Percentiles rank a stretch among this genome's conserved stretches.
phyloP scores from a whole-genome alignment of 345 rosid genomes.

The Euclidium syriacum region DNA sequence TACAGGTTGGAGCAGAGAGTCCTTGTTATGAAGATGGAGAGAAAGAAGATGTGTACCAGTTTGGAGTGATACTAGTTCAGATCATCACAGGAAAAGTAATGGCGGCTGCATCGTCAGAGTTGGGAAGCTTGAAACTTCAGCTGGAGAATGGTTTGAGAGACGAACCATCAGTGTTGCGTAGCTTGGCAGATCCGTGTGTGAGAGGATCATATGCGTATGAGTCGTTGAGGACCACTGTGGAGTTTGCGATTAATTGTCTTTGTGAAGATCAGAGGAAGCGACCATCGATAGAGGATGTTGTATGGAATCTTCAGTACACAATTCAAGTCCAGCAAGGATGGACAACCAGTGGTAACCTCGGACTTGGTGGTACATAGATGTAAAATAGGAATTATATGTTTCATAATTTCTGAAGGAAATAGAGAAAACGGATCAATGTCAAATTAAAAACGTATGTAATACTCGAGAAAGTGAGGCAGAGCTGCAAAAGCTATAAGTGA shows the following conservation, averaged over 20 bases:
- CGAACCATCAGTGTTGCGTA: constrained; percentile 46
- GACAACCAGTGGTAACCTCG: constrained; percentile 74
- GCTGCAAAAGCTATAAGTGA: background rate
- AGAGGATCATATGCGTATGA: constrained; percentile 74
- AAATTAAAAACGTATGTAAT: background rate
- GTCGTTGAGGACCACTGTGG: constrained; percentile 64
- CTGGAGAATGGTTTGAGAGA: constrained; percentile 57
- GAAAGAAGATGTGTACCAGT: constrained; percentile 88
- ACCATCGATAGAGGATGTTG: constrained; percentile 86
- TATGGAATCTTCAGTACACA: constrained; percentile 91
- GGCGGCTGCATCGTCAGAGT: constrained; percentile 39
- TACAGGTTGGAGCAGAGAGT: constrained; percentile 54
- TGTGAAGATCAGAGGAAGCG: constrained; percentile 49
- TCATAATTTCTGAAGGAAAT: background rate
- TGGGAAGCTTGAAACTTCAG: constrained; percentile 56
- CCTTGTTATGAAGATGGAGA: constrained; percentile 50
- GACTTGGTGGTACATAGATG: constrained; percentile 31
- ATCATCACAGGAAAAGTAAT: constrained; percentile 59
- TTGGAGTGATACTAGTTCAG: constrained; percentile 71
- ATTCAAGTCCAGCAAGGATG: constrained; percentile 91
- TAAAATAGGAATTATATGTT: background rate
- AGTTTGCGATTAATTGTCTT: constrained; percentile 73
- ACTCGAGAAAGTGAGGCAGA: background rate
- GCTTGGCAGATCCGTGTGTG: constrained; percentile 53
- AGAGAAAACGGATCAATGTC: background rate